Conservation (phyloP, 1,139 yeast species). For the Entelexis sorbosivorans region DNA sequence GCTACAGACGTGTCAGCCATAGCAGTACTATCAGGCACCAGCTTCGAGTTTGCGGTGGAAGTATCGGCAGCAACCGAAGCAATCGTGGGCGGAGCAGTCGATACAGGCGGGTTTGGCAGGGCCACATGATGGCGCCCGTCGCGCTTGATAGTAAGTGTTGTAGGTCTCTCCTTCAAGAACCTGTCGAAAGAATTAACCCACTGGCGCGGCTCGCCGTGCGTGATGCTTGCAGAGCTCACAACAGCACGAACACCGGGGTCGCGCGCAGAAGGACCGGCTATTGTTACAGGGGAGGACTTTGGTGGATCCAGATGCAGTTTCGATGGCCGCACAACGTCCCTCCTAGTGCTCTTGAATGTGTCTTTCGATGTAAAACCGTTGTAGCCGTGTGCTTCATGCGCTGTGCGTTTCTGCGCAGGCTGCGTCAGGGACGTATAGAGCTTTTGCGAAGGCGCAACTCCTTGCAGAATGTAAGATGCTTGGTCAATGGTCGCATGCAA, state of each 20-base stretch:
- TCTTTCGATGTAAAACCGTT: not conserved
- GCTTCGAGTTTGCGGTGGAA: not conserved
- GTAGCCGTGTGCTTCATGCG: slow-evolving; percentile 3
- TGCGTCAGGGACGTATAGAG: slow-evolving; percentile 22
- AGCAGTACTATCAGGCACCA: not conserved
- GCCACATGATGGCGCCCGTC: not conserved
- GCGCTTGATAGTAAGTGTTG: slow-evolving; percentile 20
- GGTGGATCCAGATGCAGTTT: not conserved
- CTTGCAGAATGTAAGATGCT: slow-evolving; percentile 55
- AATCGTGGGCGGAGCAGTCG: slow-evolving; percentile 13
- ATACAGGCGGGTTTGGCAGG: slow-evolving; percentile 8
- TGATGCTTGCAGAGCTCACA: not conserved
- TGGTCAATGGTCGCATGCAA: slow-evolving; percentile 39
- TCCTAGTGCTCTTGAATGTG: not conserved
- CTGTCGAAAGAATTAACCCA: slow-evolving; percentile 23
- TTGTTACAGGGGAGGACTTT: not conserved
- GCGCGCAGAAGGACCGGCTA: slow-evolving; percentile 3
- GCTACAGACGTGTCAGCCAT: not conserved
- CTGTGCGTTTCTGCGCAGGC: slow-evolving; percentile 15
- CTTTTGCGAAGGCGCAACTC: slow-evolving; percentile 21
- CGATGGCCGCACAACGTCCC: not conserved
- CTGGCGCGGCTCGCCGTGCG: slow-evolving; percentile 15
- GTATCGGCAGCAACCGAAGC: not conserved
- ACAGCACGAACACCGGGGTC: not conserved
- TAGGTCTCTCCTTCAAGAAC: slow-evolving; percentile 22